A percentile compares a stretch with the other conserved stretches of the same genome.
phyloP scores from a whole-genome alignment of 2,329 filamentous ascomycete species.

The Fonsecaea pedrosoi region DNA sequence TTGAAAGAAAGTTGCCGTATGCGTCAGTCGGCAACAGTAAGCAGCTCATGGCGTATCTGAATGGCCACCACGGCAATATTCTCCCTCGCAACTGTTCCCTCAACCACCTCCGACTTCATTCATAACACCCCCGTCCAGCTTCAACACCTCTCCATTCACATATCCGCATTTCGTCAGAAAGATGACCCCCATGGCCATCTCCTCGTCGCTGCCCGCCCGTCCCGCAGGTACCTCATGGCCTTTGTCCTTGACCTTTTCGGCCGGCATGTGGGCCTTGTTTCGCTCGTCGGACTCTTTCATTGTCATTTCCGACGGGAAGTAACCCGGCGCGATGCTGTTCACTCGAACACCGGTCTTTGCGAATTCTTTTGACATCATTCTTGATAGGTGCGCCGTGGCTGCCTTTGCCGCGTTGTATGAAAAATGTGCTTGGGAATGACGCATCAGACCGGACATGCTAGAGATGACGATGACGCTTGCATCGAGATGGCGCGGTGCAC shows the following conservation, averaged over 20 bases:
- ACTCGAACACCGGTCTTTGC: slow-evolving; percentile 71
- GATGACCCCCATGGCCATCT: slow-evolving; percentile 69
- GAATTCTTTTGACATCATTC: slow-evolving; percentile 72
- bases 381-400: slow-evolving; percentile 67
- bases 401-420: slow-evolving; percentile 77
- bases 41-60: not conserved
- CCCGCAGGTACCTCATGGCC: slow-evolving; percentile 56
- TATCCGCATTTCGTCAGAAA: slow-evolving; percentile 56
- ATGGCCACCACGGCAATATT: not conserved
- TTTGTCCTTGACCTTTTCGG: slow-evolving; percentile 44
- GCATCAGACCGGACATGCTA: slow-evolving; percentile 74
- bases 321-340: slow-evolving; percentile 74
- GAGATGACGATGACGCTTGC: slow-evolving; percentile 66
- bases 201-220: slow-evolving; percentile 66
- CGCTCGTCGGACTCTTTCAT: slow-evolving; percentile 60
- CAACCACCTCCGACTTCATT: slow-evolving; percentile 38
- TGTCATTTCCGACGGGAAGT: slow-evolving; percentile 71
- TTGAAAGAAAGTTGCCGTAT: not conserved
- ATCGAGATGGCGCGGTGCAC: slow-evolving; percentile 57
- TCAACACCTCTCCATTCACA: slow-evolving; percentile 56
- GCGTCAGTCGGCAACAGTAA: not conserved
- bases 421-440: slow-evolving; percentile 72
- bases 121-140: slow-evolving; percentile 56
- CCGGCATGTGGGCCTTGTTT: slow-evolving; percentile 60
- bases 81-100: not conserved